These are phyloP conservation scores for Ettlia oleoabundans DNA, from an alignment of 139 green algal species.

Conservation along the genomic window DNA sequence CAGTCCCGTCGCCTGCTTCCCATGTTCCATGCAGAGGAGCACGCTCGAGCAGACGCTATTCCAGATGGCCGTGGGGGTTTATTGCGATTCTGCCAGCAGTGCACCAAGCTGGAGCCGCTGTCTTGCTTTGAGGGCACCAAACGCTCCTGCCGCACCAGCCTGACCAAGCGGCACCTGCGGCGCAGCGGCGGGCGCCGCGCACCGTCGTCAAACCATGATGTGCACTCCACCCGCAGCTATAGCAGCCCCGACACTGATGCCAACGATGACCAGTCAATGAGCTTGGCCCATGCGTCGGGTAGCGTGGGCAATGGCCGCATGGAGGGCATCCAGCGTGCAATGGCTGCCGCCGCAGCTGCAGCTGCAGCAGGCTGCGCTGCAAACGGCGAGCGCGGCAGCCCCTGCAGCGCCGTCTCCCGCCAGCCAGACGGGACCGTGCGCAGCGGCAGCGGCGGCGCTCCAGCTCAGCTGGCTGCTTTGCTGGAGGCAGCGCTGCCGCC, in stretches of 20 bases:
- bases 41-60: constrained; percentile 4
- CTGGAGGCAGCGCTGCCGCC: constrained; percentile 5
- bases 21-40: constrained; percentile 14
- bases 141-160: constrained; percentile 20
- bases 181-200: constrained; percentile 1
- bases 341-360: neutral
- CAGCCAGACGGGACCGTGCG: neutral
- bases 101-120: constrained; percentile 30
- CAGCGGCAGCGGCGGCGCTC: neutral
- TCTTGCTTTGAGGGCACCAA: neutral
- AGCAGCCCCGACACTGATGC: neutral
- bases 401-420: neutral
- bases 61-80: neutral
- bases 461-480: neutral
- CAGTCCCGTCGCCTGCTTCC: neutral
- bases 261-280: neutral
- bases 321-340: neutral
- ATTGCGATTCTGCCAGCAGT: constrained; percentile 30
- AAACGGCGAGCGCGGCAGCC: constrained; percentile 1
- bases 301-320: neutral
- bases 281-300: neutral
- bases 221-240: neutral
- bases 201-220: neutral
- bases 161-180: constrained; percentile 21
- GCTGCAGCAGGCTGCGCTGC: neutral